These are phyloP conservation scores for Crithidia expoeki DNA, from an alignment of 208 protist species.

Conservation along the genomic window DNA sequence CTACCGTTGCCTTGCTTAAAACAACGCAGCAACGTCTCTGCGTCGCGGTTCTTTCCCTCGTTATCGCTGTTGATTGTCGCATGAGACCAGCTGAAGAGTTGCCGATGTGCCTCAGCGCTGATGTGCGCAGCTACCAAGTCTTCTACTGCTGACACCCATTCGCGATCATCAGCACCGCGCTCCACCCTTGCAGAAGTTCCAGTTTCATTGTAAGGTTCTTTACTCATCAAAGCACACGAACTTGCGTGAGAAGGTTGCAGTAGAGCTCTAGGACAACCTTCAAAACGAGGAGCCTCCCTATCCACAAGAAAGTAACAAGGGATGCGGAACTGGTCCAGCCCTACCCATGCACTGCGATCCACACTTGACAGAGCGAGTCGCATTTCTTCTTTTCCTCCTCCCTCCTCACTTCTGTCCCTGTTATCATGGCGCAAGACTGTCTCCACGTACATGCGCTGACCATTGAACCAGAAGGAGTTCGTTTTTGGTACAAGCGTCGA, in stretches of 20 bases:
- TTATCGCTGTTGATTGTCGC: background rate
- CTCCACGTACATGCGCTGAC: slow-evolving; percentile 2
- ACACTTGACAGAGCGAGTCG: background rate
- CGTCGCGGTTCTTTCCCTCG: background rate
- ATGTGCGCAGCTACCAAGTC: slow-evolving; percentile 3
- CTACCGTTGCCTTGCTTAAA: background rate
- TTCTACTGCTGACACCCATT: slow-evolving; percentile 1
- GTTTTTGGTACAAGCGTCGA: background rate
- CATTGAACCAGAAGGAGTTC: slow-evolving; percentile 10
- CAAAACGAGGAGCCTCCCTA: too few species aligned
- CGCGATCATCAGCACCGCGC: background rate
- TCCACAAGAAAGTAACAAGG: slow-evolving; percentile 1
- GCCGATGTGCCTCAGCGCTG: background rate
- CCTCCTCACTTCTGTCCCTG: background rate
- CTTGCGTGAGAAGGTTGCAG: too few species aligned
- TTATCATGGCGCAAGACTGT: background rate
- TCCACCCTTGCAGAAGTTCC: too few species aligned
- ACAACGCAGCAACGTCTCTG: background rate
- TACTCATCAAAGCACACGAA: too few species aligned
- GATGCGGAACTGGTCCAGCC: background rate
- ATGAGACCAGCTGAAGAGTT: slow-evolving; percentile 1
- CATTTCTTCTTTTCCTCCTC: background rate
- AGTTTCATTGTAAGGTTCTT: too few species aligned
- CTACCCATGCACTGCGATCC: background rate
- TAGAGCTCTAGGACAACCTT: too few species aligned